Conservation (phyloP, 495 filamentous ascomycete genomes). For the Apodospora peruviana region DNA sequence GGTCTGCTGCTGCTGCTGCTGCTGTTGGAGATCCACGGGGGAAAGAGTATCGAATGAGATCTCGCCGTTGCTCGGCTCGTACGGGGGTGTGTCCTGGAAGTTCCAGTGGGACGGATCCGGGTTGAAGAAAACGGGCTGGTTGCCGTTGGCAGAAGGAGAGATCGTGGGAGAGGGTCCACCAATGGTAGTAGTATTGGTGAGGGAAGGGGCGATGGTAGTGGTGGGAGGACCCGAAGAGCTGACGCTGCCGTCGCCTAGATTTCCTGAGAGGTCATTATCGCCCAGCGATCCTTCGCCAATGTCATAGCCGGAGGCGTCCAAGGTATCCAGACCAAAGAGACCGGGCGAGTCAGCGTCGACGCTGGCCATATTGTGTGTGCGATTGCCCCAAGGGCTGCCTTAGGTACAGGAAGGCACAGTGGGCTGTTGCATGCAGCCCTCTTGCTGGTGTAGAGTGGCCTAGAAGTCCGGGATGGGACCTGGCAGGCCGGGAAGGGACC, state of each 20-base stretch:
- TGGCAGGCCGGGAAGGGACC: background rate
- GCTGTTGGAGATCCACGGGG: background rate
- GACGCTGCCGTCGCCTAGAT: conserved; percentile 7
- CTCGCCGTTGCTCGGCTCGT: conserved; percentile 26
- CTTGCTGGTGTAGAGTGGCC: background rate
- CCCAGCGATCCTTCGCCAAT: background rate
- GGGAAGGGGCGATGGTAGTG: conserved; percentile 8
- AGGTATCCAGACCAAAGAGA: conserved; percentile 22
- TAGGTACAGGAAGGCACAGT: background rate
- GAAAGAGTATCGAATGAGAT: conserved; percentile 12
- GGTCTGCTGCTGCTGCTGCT: conserved; percentile 10
- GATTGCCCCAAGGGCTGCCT: background rate
- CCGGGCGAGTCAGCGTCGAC: conserved; percentile 19
- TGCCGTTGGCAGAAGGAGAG: conserved; percentile 27
- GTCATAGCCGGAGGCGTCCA: conserved; percentile 9
- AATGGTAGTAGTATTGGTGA: conserved; percentile 6
- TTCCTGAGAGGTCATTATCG: background rate
- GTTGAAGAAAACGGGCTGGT: conserved; percentile 27
- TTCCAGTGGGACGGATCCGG: conserved; percentile 28
- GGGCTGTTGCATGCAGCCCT: conserved; percentile 26
- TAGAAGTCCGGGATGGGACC: background rate
- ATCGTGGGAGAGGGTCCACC: conserved; percentile 13
- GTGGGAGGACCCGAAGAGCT: conserved; percentile 14
- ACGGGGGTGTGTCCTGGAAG: conserved; percentile 41
- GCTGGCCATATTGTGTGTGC: conserved; percentile 19